A percentile compares a stretch with the other conserved stretches of the same genome.
Evolutionary conservation across 768 basidiomycete species (phyloP).

Genomic region (Hortiboletus campestris): DNA sequence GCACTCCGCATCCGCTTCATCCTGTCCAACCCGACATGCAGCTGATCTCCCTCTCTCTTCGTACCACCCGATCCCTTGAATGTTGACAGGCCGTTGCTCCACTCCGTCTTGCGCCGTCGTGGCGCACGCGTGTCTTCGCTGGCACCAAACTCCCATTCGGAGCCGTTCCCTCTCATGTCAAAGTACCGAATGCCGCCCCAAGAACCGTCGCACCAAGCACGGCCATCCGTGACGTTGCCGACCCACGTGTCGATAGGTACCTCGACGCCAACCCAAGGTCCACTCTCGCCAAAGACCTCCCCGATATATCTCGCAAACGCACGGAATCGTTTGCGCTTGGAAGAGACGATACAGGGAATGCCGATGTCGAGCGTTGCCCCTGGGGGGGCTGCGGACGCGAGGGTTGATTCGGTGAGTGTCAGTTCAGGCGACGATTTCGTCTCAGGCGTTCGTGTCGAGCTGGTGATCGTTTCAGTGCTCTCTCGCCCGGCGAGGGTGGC

Average conservation of each 20-base stretch:
- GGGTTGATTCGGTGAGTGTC: slow-evolving; percentile 25
- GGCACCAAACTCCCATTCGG: slow-evolving; percentile 64
- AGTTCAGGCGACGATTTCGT: slow-evolving; percentile 16
- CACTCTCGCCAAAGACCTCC: slow-evolving; percentile 75
- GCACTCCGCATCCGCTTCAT: slow-evolving; percentile 63
- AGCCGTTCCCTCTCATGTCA: slow-evolving; percentile 58
- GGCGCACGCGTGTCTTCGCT: slow-evolving; percentile 38
- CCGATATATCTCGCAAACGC: slow-evolving; percentile 88
- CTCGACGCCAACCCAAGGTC: slow-evolving; percentile 91
- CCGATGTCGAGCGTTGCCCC: slow-evolving; percentile 82
- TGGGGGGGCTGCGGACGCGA: slow-evolving; percentile 21
- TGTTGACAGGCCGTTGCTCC: slow-evolving; percentile 33
- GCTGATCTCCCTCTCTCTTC: slow-evolving; percentile 60
- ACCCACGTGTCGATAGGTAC: slow-evolving; percentile 65
- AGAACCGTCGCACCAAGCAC: slow-evolving; percentile 84
- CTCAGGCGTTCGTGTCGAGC: slow-evolving; percentile 17
- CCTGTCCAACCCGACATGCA: slow-evolving; percentile 38
- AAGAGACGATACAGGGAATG: slow-evolving; percentile 87
- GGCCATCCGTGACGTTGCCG: slow-evolving; percentile 50
- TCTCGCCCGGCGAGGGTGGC: slow-evolving; percentile 23
- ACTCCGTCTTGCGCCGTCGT: slow-evolving; percentile 23
- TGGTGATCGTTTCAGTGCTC: slow-evolving; percentile 30
- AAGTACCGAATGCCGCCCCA: slow-evolving; percentile 85
- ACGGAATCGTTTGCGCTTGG: slow-evolving; percentile 78
- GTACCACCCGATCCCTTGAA: slow-evolving; percentile 33